These are phyloP conservation scores for Platismatia glauca DNA, from an alignment of 495 filamentous ascomycete genomes.

Conservation along the genomic window DNA sequence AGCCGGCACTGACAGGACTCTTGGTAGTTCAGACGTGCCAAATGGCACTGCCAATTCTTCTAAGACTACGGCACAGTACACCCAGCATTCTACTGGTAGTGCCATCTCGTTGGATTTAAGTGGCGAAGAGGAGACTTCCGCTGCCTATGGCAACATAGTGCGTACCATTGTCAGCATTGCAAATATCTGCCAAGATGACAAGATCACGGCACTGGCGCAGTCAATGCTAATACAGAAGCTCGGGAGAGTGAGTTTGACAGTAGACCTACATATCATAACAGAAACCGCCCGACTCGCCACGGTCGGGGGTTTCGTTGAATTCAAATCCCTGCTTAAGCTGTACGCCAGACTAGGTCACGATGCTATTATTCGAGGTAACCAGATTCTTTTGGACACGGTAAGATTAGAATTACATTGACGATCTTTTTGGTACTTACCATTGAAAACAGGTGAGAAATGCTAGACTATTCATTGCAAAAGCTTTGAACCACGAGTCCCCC, in stretches of 20 bases:
- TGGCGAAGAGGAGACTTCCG: constrained; percentile 63
- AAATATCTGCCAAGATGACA: constrained; percentile 68
- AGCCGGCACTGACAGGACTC: constrained; percentile 31
- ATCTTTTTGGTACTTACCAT: background rate
- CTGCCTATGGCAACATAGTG: constrained; percentile 70
- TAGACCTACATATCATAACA: constrained; percentile 75
- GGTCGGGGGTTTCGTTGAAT: constrained; percentile 64
- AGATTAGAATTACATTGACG: constrained; percentile 25
- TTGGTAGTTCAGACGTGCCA: constrained; percentile 18
- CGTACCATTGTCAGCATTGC: constrained; percentile 86
- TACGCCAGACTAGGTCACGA: constrained; percentile 66
- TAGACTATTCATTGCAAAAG: constrained; percentile 65
- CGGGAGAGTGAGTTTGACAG: constrained; percentile 61
- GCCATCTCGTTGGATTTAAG: constrained; percentile 62
- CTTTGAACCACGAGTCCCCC: constrained; percentile 54
- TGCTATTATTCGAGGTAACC: constrained; percentile 56
- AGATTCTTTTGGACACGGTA: constrained; percentile 53
- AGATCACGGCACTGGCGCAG: constrained; percentile 88
- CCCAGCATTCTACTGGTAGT: constrained; percentile 58
- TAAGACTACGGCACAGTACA: constrained; percentile 38
- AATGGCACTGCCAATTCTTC: constrained; percentile 24
- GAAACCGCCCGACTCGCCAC: constrained; percentile 72
- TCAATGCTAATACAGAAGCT: constrained; percentile 94
- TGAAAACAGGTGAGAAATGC: constrained; percentile 54
- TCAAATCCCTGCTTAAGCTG: constrained; percentile 74